These are phyloP conservation scores for Tetraselmis striata DNA, from an alignment of 139 green algal genomes.

Conservation along the genomic window DNA sequence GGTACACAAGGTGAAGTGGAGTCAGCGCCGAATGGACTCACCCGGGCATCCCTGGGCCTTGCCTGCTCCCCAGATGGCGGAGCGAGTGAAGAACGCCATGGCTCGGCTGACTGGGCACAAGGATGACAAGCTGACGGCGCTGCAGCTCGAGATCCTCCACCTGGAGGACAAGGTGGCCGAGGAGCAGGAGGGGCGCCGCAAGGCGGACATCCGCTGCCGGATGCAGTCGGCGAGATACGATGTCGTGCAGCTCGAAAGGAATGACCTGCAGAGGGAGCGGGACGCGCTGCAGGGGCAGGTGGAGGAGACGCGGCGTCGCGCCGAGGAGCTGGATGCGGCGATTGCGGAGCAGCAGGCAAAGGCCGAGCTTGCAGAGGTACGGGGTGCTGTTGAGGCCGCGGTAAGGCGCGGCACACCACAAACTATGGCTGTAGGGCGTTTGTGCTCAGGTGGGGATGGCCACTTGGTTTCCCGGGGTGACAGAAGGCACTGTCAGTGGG, in stretches of 20 bases:
- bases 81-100: neutral
- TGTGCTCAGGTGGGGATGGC: too few species aligned
- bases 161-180: neutral
- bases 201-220: neutral
- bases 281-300: neutral
- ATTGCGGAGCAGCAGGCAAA: neutral
- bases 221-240: neutral
- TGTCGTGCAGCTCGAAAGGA: neutral
- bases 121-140: neutral
- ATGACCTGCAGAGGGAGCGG: neutral
- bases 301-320: too few species aligned
- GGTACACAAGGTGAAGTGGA: too few species aligned
- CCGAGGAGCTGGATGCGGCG: neutral
- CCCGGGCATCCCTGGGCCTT: too few species aligned
- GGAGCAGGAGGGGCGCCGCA: neutral
- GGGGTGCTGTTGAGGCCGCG: too few species aligned
- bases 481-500: too few species aligned
- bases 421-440: too few species aligned
- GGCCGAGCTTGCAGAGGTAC: too few species aligned
- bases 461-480: too few species aligned
- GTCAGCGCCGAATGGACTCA: too few species aligned
- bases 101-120: neutral
- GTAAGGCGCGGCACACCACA: too few species aligned
- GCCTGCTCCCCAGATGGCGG: neutral
- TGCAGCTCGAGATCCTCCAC: neutral